These are phyloP conservation scores for Chytridium lagenaria DNA, from an alignment of 371 early-diverging fungal species.

Conservation along the genomic window DNA sequence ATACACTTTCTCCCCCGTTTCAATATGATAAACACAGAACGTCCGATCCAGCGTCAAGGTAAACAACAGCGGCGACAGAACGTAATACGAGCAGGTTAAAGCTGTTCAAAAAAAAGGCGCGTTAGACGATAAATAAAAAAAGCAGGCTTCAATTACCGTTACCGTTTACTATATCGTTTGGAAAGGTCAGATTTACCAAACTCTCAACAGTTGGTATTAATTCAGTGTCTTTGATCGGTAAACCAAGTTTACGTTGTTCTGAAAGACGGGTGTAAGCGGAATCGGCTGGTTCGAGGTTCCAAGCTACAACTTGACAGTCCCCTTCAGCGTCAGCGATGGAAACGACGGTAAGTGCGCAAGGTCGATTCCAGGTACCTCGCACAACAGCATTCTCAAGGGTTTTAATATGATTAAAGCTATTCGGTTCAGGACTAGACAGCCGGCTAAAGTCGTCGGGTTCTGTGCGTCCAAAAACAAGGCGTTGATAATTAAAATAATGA, in stretches of 20 bases:
- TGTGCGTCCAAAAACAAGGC: not conserved
- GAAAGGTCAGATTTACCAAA: no score
- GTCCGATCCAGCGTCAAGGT: not conserved
- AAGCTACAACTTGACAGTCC: not conserved
- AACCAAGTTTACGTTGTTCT: not conserved
- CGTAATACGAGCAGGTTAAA: constrained; percentile 15
- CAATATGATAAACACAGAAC: not conserved
- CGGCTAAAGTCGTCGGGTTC: constrained; percentile 10
- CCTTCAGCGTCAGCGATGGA: not conserved
- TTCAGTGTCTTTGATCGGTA: no score
- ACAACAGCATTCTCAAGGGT: constrained; percentile 1
- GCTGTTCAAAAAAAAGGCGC: not conserved
- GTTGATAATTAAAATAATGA: not conserved
- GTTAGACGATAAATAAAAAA: not conserved
- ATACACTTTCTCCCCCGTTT: not conserved
- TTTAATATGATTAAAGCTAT: not conserved
- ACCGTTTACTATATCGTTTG: no score
- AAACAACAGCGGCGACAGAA: constrained; percentile 1
- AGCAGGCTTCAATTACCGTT: not conserved
- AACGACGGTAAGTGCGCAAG: not conserved
- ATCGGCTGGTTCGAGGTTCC: not conserved
- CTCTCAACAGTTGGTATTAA: no score
- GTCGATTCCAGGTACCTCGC: constrained; percentile 10
- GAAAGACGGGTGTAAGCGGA: not conserved
- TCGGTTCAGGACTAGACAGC: not conserved